Evolutionary conservation across 2,329 filamentous ascomycete genomes (phyloP), one percentile per base, ranked within the genome.

Genomic region (Dendrostoma leiphaemia): DNA sequence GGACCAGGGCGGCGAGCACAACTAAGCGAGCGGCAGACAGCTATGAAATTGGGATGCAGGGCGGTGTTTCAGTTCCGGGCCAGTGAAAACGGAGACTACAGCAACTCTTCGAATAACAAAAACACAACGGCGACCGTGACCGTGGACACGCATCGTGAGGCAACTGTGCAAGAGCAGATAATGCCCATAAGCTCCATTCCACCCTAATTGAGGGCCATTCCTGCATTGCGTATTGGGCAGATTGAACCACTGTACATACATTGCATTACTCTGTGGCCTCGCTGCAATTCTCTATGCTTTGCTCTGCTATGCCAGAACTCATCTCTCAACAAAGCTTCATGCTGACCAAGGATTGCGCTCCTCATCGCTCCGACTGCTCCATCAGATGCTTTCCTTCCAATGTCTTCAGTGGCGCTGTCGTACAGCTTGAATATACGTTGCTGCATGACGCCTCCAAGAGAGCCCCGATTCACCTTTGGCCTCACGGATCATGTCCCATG

Each of bases 1-100:
- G 74, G 77, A 84, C 47, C 82, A 88, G 74, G 83, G 84, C 61
- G 85, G 86, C 69, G 85, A 90, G 76, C 70, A 81, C 61, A 83
- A 84, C 72, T 84, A 81, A 58, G 24, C 23, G 24, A 23, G 40
- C 50, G 41, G 45, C 19, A n/a, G n/a, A n/a, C n/a, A n/a, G n/a
- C n/a, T n/a, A n/a, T n/a, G n/a, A n/a, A n/a, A n/a, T n/a, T n/a
- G n/a, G n/a, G n/a, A n/a, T n/a, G n/a, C n/a, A n/a, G n/a, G n/a
- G n/a, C n/a, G n/a, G n/a, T n/a, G n/a, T n/a, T n/a, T n/a, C n/a
- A n/a, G n/a, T n/a, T n/a, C n/a, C n/a, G n/a, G n/a, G n/a, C n/a
- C n/a, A n/a, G n/a, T n/a, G 21, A 34, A 28, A 47, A 31, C 10
- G 28, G 29, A 32, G 17, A 47, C 19, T 21, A 15, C 44, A 19